Base-by-base conservation (phyloP, 2,329 filamentous ascomycete species). In the Exophiala oligosperma region DNA sequence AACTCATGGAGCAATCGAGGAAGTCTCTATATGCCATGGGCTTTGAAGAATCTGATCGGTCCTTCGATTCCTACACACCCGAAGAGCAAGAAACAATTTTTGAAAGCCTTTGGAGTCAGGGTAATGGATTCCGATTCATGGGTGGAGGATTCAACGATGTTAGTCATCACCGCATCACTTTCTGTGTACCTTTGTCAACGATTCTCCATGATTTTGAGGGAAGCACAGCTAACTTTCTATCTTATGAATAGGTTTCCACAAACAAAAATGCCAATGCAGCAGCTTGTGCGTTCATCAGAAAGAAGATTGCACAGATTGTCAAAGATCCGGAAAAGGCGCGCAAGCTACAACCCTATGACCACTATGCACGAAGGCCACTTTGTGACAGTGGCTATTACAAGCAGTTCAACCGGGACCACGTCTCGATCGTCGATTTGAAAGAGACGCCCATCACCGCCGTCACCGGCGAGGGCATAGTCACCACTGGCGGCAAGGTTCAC, bases 281-380 rank as follows among this genome's bases (percentile, higher is more conserved):
- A 51, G 73, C 76, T 0, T 85, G 84, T 65, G 72, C 77, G 3
- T 84, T 84, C 66, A 85, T 83, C 79, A 74, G 73, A 1, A 74
- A 76, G 61, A 83, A 83, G 69, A 78, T 76, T 0, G 75, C 79
- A 0, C 72, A 71, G 4, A 75, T 82, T 2, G 76, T 87, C 47
- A 70, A 73, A 0, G 80, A 86, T 60, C 75, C 80, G 0, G 70
- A 69, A 28, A 78, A 78, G 38, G 61, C 61, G 9, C 38, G 56
- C n/a, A 57, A 57, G 26, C 49, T 64, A 17, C 35, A 43, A 12
- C 61, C 61, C 2, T 44, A 61, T 26, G 61, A 61, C 28, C 52
- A 55, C 49, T 61, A 64, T 32, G 61, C 58, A 4, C 55, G 61
- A 4, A 52, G 61, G 6, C 61, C 61, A 4, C 56, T 64, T 9